phyloP scores from a whole-genome alignment of 768 basidiomycete species.

The Pleurotus sapidus region DNA sequence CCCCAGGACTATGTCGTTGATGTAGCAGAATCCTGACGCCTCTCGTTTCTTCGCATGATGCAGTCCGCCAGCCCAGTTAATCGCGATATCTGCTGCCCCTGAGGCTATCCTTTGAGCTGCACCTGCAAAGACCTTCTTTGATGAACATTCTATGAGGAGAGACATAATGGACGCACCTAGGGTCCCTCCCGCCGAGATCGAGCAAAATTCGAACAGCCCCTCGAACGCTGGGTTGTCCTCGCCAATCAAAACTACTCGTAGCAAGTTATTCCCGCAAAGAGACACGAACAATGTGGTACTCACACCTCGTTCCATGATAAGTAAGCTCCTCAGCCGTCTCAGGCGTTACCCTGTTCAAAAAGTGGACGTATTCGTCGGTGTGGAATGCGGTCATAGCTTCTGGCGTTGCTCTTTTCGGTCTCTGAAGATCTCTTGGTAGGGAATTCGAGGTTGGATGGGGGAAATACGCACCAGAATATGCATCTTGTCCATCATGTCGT shows the following conservation, averaged over 20 bases:
- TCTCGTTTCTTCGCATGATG: slow-evolving; percentile 99
- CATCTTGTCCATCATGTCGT: slow-evolving; percentile 94
- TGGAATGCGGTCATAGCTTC: slow-evolving; percentile 92
- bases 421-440: slow-evolving; percentile 32
- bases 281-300: slow-evolving; percentile 22
- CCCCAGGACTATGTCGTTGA: slow-evolving; percentile 90
- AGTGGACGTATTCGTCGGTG: slow-evolving; percentile 97
- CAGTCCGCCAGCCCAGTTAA: slow-evolving; percentile 98
- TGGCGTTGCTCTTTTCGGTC: slow-evolving; percentile 66
- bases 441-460: neutral
- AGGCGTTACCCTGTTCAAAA: slow-evolving; percentile 83
- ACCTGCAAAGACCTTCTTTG: slow-evolving; percentile 1
- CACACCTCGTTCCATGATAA: slow-evolving; percentile 82
- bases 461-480: slow-evolving; percentile 70
- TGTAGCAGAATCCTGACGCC: slow-evolving; percentile 97
- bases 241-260: slow-evolving; percentile 52
- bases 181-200: slow-evolving; percentile 98
- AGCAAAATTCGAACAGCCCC: slow-evolving; percentile 97
- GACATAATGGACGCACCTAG: slow-evolving; percentile 69
- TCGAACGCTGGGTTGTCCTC: slow-evolving; percentile 99
- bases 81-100: slow-evolving; percentile 97
- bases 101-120: slow-evolving; percentile 7
- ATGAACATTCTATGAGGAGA: neutral
- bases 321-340: slow-evolving; percentile 89
- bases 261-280: neutral